These are phyloP conservation scores for Proliferodiscus dingleyae DNA, from an alignment of 2,329 filamentous ascomycete genomes.

Conservation along the genomic window DNA sequence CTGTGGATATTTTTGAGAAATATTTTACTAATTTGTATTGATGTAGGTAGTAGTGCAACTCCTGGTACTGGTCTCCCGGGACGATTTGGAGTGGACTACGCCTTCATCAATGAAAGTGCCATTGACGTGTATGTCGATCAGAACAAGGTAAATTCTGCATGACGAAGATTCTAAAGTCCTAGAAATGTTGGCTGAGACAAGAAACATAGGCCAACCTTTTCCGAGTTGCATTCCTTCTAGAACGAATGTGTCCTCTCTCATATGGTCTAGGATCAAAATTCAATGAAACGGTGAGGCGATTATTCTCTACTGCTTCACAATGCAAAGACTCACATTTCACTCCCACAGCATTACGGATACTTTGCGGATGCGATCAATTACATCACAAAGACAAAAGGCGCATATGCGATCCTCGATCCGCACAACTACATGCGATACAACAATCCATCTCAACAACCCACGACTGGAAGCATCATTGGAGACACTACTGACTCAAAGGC, in stretches of 20 bases:
- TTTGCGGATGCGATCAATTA: constrained; percentile 45
- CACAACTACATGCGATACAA: constrained; percentile 53
- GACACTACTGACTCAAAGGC: constrained; percentile 40
- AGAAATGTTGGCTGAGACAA: no score
- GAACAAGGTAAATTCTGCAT: constrained; percentile 34
- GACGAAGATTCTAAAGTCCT: no score
- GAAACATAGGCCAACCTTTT: constrained; percentile 38
- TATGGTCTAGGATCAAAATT: constrained; percentile 44
- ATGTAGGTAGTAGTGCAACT: constrained; percentile 26
- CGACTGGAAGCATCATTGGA: constrained; percentile 45
- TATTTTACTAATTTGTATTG: background rate
- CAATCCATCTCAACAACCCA: constrained; percentile 44
- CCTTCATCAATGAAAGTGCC: constrained; percentile 43
- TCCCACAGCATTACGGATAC: constrained; percentile 36
- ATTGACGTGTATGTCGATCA: constrained; percentile 43
- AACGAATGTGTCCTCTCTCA: constrained; percentile 44
- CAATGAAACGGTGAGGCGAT: constrained; percentile 38
- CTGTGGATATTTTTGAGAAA: background rate
- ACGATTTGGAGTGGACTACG: constrained; percentile 44
- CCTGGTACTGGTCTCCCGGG: constrained; percentile 43
- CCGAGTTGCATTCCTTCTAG: constrained; percentile 45
- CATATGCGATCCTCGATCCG: constrained; percentile 44
- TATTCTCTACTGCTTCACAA: no score
- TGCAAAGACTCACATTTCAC: constrained; percentile 2
- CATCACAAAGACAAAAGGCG: constrained; percentile 43